Evolutionary conservation across 345 rosid species (phyloP).

Genomic region (Citrus mangshanensis): DNA sequence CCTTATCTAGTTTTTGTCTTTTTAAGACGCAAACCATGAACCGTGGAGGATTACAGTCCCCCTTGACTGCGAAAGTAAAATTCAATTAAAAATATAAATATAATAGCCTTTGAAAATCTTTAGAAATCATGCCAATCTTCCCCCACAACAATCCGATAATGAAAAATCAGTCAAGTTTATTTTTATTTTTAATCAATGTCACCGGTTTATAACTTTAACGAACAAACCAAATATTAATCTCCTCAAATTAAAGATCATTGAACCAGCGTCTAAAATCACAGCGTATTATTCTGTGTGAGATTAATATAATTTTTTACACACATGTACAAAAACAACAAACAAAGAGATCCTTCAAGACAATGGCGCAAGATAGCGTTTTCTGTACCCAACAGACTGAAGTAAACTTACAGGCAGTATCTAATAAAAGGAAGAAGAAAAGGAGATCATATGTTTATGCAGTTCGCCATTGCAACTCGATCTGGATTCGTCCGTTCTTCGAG

Average conservation of each 20-base stretch:
- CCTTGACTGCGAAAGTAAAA: too few species aligned
- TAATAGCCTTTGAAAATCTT: too few species aligned
- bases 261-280: background rate
- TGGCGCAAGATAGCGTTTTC: background rate
- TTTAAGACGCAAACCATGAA: too few species aligned
- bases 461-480: slow-evolving; percentile 89
- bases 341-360: background rate
- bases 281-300: too few species aligned
- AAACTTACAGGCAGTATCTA: background rate
- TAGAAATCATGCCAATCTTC: too few species aligned
- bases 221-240: background rate
- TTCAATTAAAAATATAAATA: too few species aligned
- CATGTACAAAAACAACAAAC: slow-evolving; percentile 6
- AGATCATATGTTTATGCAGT: slow-evolving; percentile 35
- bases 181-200: background rate
- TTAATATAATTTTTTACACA: background rate
- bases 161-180: background rate
- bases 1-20: too few species aligned
- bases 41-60: too few species aligned
- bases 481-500: slow-evolving; percentile 83
- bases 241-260: background rate
- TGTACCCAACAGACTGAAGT: background rate
- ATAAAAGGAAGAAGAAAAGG: slow-evolving; percentile 6
- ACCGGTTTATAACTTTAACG: background rate
- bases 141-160: too few species aligned